These are phyloP conservation scores for Metrosideros polymorpha DNA, from an alignment of 441 rosid species.

Conservation along the genomic window DNA sequence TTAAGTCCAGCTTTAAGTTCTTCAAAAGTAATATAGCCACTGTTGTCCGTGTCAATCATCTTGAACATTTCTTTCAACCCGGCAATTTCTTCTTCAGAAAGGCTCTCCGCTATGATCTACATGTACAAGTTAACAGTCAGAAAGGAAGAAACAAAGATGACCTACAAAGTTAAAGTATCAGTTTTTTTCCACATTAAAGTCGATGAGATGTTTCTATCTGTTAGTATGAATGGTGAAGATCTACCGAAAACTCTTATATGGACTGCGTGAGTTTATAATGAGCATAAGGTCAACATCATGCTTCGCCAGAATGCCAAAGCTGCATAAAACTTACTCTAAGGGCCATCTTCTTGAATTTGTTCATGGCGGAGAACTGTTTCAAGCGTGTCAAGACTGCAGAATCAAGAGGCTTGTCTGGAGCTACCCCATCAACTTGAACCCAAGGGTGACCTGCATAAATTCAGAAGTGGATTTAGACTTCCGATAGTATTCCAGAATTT, in stretches of 20 bases:
- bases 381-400: constrained; percentile 8
- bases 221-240: neutral
- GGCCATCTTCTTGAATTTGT: constrained; percentile 8
- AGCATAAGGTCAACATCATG: neutral
- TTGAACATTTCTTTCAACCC: constrained; percentile 3
- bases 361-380: constrained; percentile 8
- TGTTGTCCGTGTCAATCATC: constrained; percentile 2
- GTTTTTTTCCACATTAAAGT: neutral
- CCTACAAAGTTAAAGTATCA: neutral
- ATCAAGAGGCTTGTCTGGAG: constrained; percentile 22
- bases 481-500: neutral
- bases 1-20: constrained; percentile 1
- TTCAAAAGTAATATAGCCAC: constrained; percentile 1
- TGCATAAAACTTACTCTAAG: neutral
- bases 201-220: neutral
- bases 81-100: constrained; percentile 6
- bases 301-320: neutral
- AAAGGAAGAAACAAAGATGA: neutral
- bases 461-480: neutral
- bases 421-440: constrained; percentile 44
- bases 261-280: neutral
- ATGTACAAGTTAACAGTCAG: neutral
- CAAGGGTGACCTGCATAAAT: constrained; percentile 50
- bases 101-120: constrained; percentile 3
- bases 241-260: neutral